Conservation (phyloP, 345 rosid species). For the Citrus reticulata region DNA sequence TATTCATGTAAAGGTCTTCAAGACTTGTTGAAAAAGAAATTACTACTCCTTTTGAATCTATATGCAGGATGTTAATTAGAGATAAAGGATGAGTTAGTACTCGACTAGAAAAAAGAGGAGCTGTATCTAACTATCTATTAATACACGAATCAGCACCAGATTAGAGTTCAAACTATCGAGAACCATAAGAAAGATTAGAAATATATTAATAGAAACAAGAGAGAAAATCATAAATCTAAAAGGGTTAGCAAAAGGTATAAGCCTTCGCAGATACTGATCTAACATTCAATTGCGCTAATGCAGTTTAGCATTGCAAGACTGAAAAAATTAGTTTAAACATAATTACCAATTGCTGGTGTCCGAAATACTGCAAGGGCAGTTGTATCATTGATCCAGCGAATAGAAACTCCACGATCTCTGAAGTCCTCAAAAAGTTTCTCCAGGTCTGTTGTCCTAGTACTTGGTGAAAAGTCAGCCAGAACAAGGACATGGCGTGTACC, state of each 20-base stretch:
- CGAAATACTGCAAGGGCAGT: slow-evolving; percentile 83
- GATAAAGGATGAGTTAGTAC: background rate
- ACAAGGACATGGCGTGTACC: slow-evolving; percentile 86
- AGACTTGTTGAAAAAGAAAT: background rate
- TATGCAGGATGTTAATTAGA: background rate
- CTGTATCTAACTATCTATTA: background rate
- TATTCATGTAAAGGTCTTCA: background rate
- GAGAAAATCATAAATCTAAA: background rate
- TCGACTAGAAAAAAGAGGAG: background rate
- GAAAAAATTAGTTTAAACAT: background rate
- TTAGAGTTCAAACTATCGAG: background rate
- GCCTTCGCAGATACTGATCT: background rate
- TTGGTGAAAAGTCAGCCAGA: slow-evolving; percentile 70
- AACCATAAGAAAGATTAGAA: background rate
- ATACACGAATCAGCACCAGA: background rate
- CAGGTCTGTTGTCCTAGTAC: slow-evolving; percentile 68
- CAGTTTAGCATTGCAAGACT: background rate
- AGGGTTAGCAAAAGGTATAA: background rate
- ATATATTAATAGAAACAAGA: too few relatives aligned
- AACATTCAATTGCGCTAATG: background rate
- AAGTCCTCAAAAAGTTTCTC: slow-evolving; percentile 71
- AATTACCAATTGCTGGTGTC: slow-evolving; percentile 67
- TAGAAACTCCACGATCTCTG: slow-evolving; percentile 49
- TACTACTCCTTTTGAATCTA: background rate
- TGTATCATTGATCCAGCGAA: slow-evolving; percentile 94